Base-by-base conservation (phyloP, 2,329 filamentous ascomycete genomes). In the Seiridium cupressi region DNA sequence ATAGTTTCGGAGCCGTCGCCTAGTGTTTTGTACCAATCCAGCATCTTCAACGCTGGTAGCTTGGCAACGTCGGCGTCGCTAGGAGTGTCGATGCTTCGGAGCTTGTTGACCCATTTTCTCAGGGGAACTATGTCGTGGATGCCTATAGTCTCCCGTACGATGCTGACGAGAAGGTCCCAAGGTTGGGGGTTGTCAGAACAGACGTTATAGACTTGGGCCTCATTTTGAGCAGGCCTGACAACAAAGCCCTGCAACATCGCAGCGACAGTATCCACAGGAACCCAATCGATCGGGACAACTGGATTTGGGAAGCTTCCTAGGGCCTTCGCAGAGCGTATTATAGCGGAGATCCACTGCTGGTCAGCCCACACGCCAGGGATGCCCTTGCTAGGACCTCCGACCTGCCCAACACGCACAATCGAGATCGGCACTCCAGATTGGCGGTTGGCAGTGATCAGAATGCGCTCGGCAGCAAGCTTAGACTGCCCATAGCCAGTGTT, bases 401-500 rank as follows among this genome's bases (percentile, higher is more conserved):
- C 49, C 51, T 67, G 65, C 8, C 62, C 55, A 5, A 67, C 58
- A 3, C 65, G 64, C 2, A 64, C 60, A 10, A 67, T 55, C 0
- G 59, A 61, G 7, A 64, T 58, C 10, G 62, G 60, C 1, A 65
- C 42, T 8, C 58, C 58, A 10, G 47, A 46, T 26, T 51, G 26
- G 5, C 46, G 57, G 3, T 32, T 54, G 8, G 62, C 65, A 4
- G 48, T 49, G 7, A 55, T 26, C 3, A 66, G 57, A 10, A 66
- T 61, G 2, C 49, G 48, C 55, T 67, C 65, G 1, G 61, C 63
- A 4, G 59, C 65, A 4, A 66, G 61, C 38, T 66, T 66, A 4
- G 65, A 66, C 47, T 66, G 62, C 4, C 56, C 65, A 46, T 66
- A 66, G 46, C 65, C 65, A 2, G 54, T 63, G 49, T 62, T 57